Base-by-base conservation (phyloP, 768 basidiomycete species). In the Tylopilus sp. region DNA sequence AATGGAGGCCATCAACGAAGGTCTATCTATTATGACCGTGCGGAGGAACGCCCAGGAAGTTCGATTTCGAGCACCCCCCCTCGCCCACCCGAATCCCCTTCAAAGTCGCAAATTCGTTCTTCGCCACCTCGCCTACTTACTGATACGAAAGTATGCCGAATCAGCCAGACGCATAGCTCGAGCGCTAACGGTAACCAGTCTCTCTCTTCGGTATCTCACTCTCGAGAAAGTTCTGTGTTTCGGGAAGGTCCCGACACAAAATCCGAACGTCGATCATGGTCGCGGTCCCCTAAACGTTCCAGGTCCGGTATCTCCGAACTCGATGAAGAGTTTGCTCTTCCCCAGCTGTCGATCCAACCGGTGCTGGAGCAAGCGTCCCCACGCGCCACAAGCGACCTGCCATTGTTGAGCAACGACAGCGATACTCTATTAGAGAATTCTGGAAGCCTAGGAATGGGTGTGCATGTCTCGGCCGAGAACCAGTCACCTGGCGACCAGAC, bases 261-360 rank as follows among this genome's bases (percentile, higher is more conserved):
- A 44, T 54, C 65, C 45, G 70, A 70, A 62, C 76, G 76, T 46
- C 73, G 78, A 59, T 79, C 79, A 36, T 69, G 71, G 33, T 83
- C 82, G 55, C 78, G 78, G 44, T 84, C 83, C n/a, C 84, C 84
- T 48, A 54, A 51, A 30, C 48, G 21, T 30, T 57, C 53, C 50
- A 61, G 55, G 60, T 55, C 68, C 60, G 62, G 55, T 60, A 61
- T 66, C 55, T 70, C 68, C 60, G 60, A 61, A 45, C 52, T 30
- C 37, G 62, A 53, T 38, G 59, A 61, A 48, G 61, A 55, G 47
- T 53, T 57, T 44, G 4, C 50, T 55, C 54, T 63, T 53, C 57
- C 37, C 40, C 57, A 50, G 50, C 13, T 41, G 42, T 59, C 54
- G 58, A 59, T 58, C 55, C 59, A 57, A 54, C 48, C 56, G 50